Percentiles rank a stretch among this genome's conserved stretches.
Conservation (phyloP, 805 yeast species). For the Saccharomycopsis microspora region DNA sequence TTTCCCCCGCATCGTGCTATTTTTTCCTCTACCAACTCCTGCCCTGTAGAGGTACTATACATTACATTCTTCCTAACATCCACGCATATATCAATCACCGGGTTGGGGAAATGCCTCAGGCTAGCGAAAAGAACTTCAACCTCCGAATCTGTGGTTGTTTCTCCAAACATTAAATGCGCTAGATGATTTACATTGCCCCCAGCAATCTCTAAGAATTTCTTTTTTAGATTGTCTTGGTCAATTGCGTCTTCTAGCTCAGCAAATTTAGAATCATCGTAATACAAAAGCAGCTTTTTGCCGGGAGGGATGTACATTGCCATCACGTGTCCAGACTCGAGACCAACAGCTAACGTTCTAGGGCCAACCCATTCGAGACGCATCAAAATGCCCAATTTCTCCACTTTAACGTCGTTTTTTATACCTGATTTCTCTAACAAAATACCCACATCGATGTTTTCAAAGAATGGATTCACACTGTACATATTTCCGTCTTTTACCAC, state of each 20-base stretch:
- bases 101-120: conserved; percentile 39
- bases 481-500: conserved; percentile 6
- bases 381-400: conserved; percentile 46
- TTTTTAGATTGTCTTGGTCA: conserved; percentile 14
- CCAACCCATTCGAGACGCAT: conserved; percentile 42
- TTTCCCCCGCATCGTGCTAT: not conserved
- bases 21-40: conserved; percentile 26
- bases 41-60: conserved; percentile 38
- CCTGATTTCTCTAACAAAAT: conserved; percentile 9
- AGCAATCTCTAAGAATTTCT: conserved; percentile 21
- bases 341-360: conserved; percentile 30
- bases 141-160: conserved; percentile 6
- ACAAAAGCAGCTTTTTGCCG: conserved; percentile 3
- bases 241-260: conserved; percentile 18
- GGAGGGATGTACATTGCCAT: conserved; percentile 22
- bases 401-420: conserved; percentile 4
- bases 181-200: conserved; percentile 21
- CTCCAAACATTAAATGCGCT: conserved; percentile 11
- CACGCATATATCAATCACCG: conserved; percentile 34
- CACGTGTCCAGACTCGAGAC: conserved; percentile 68
- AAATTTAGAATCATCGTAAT: conserved; percentile 22
- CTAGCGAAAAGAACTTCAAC: conserved; percentile 19
- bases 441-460: conserved; percentile 14
- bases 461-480: conserved; percentile 16
- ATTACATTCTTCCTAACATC: conserved; percentile 22